Evolutionary conservation across 2,329 filamentous ascomycete genomes (phyloP).

Genomic region (Penicillium sp.): DNA sequence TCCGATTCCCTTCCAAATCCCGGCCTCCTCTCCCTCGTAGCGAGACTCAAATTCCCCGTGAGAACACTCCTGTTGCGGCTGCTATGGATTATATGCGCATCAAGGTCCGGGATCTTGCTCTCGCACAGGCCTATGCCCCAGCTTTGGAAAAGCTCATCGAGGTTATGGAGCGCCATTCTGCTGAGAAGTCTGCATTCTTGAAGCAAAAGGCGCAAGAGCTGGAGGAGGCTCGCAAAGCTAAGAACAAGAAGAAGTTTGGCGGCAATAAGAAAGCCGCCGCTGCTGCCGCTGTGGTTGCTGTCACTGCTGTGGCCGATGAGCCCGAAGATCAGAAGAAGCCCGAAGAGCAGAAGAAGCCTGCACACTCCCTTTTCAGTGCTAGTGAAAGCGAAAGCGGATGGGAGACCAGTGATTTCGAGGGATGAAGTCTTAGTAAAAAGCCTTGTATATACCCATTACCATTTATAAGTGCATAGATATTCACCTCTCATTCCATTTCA

Average conservation of each 20-base stretch:
- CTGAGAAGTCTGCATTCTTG: slow-evolving; percentile 28
- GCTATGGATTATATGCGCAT: slow-evolving; percentile 67
- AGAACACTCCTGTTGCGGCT: slow-evolving; percentile 53
- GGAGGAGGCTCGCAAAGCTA: slow-evolving; percentile 22
- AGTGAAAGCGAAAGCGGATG: slow-evolving; percentile 40
- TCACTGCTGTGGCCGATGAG: slow-evolving; percentile 7
- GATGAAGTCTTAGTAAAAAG: not conserved
- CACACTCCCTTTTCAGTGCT: slow-evolving; percentile 32
- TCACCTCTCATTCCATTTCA: not conserved
- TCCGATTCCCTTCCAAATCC: slow-evolving; percentile 7
- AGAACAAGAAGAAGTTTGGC: slow-evolving; percentile 24
- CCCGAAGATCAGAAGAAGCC: slow-evolving; percentile 1
- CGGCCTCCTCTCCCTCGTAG: slow-evolving; percentile 1
- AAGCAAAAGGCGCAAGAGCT: slow-evolving; percentile 21
- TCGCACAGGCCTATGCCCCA: slow-evolving; percentile 58
- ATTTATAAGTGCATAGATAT: not conserved
- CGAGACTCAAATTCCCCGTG: slow-evolving; percentile 25
- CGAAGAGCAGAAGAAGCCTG: slow-evolving; percentile 2
- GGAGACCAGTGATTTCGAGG: slow-evolving; percentile 27
- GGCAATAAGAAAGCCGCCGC: slow-evolving; percentile 10
- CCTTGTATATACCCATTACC: slow-evolving; percentile 1
- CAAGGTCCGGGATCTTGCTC: slow-evolving; percentile 57
- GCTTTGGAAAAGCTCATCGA: slow-evolving; percentile 55
- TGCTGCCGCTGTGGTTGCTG: slow-evolving; percentile 2
- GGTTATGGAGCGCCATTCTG: slow-evolving; percentile 34